phyloP scores from a whole-genome alignment of 164 flowering plant genomes.

The Malania oleifera region DNA sequence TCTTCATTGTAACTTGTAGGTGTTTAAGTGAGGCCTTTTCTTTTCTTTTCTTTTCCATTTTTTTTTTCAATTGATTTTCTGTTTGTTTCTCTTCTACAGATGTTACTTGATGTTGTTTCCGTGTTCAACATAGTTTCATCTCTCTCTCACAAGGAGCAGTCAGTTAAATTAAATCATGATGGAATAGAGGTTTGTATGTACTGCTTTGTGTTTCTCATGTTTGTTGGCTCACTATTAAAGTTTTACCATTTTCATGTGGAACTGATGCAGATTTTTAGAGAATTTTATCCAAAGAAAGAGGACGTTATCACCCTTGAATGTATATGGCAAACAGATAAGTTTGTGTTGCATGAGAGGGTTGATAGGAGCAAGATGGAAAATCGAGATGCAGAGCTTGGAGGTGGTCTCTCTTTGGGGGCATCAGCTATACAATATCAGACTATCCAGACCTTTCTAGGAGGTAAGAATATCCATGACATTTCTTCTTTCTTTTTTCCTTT shows the following conservation, averaged over 20 bases:
- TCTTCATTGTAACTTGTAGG: neutral
- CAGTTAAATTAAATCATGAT: constrained; percentile 46
- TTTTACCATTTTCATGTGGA: neutral
- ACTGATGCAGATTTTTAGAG: constrained; percentile 58
- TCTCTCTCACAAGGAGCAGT: constrained; percentile 53
- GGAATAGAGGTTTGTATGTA: constrained; percentile 58
- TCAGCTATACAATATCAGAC: constrained; percentile 39
- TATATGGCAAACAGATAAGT: constrained; percentile 61
- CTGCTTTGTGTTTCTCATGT: neutral
- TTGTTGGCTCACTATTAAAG: neutral
- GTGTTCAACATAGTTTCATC: constrained; percentile 64
- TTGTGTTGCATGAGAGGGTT: constrained; percentile 44
- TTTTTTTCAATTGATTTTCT: neutral
- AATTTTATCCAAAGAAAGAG: constrained; percentile 52
- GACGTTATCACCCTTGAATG: constrained; percentile 47
- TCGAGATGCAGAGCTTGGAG: constrained; percentile 19
- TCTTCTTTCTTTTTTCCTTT: neutral
- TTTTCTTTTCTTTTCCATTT: too few species aligned
- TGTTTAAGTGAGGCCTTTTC: too few species aligned
- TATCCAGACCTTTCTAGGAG: constrained; percentile 47
- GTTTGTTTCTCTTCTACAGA: constrained; percentile 33
- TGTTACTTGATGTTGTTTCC: constrained; percentile 62
- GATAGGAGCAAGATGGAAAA: constrained; percentile 14
- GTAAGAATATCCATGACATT: constrained; percentile 23
- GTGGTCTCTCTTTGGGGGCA: constrained; percentile 12